A percentile compares a stretch with the other conserved stretches of the same genome.
phyloP scores from a whole-genome alignment of 2,329 filamentous ascomycete species.

The Alternaria angustiovoidea region DNA sequence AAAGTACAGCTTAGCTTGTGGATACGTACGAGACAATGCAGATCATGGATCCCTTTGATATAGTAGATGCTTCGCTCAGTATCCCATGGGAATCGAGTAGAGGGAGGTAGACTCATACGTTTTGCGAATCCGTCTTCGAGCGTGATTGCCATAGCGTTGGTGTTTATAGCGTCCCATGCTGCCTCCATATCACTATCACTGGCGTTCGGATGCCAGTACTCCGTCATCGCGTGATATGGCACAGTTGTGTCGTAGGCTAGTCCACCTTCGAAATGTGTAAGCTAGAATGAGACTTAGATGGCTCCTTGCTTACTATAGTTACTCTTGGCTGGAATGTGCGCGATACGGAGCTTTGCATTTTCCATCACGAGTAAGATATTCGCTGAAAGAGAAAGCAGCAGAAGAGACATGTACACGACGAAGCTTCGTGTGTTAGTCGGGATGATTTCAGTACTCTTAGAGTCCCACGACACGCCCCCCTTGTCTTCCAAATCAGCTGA shows the following conservation, averaged over 20 bases:
- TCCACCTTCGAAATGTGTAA: constrained; percentile 28
- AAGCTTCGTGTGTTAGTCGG: constrained; percentile 39
- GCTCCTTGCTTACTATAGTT: constrained; percentile 33
- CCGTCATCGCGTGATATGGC: constrained; percentile 36
- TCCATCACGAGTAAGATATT: constrained; percentile 43
- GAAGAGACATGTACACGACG: constrained; percentile 35
- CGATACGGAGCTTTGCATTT: constrained; percentile 31
- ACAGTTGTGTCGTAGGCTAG: constrained; percentile 38
- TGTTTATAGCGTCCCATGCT: constrained; percentile 48
- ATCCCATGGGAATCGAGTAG: constrained; percentile 47
- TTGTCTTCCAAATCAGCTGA: constrained; percentile 33
- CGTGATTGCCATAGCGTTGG: constrained; percentile 43
- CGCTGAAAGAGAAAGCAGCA: constrained; percentile 40
- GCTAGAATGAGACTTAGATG: not conserved
- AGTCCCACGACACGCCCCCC: constrained; percentile 33
- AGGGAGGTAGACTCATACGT: constrained; percentile 33
- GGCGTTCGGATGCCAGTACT: constrained; percentile 44
- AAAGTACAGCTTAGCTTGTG: not conserved
- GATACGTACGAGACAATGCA: constrained; percentile 43
- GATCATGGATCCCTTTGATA: constrained; percentile 45
- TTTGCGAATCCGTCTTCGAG: constrained; percentile 40
- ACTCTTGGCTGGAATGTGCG: constrained; percentile 27
- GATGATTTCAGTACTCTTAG: constrained; percentile 35
- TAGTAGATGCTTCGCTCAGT: constrained; percentile 48
- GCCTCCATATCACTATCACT: constrained; percentile 36